Evolutionary conservation across 495 filamentous ascomycete species (phyloP), one percentile per base, ranked within the genome.

Genomic region (Staphylotrichum tortipilum): DNA sequence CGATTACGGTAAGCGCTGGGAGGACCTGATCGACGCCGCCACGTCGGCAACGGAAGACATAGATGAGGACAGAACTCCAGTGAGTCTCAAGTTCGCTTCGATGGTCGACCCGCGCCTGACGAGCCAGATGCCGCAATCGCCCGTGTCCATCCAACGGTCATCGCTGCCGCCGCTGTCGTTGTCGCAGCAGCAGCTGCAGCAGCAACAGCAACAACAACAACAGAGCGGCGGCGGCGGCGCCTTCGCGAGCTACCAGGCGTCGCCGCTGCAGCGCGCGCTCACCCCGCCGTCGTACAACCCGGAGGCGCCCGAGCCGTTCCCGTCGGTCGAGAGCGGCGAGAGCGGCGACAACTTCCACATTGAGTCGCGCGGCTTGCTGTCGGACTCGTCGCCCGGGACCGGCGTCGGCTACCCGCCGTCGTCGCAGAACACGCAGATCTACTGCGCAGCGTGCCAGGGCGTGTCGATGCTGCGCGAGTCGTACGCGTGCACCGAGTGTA

Each of bases 401-500:
- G n/a, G n/a, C n/a, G n/a, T n/a, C n/a, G 72, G 61, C 52, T 78
- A 71, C 54, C 70, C 72, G 28, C 72, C 74, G 4, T 70, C 72
- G 28, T 72, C 74, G 4, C 76, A 75, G 63, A 82, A 68, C 47
- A 83, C 91, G 14, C 85, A 92, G 55, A 91, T 95, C 15, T 94
- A 89, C 58, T 95, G 89, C 63, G 86, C 89, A 0, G 79, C 80
- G 15, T 95, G 89, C 62, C 83, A 84, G 52, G 78, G 82, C 17
- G 65, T 84, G 3, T 88, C 82, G 51, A 65, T 84, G 3, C 66
- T 95, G 37, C 81, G 80, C 50, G 84, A 90, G 49, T 88, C 85
- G 26, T 95, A 85, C 61, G 89, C 89, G 11, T 95, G 89, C 66
- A 94, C 89, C 0, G 89, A 95, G 61, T 95, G 89, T 63, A 94